Evolutionary conservation across 1,284 basidiomycete genomes (phyloP), one percentile per base, ranked within the genome.

Genomic region (Mycosarcoma mackinlayi): DNA sequence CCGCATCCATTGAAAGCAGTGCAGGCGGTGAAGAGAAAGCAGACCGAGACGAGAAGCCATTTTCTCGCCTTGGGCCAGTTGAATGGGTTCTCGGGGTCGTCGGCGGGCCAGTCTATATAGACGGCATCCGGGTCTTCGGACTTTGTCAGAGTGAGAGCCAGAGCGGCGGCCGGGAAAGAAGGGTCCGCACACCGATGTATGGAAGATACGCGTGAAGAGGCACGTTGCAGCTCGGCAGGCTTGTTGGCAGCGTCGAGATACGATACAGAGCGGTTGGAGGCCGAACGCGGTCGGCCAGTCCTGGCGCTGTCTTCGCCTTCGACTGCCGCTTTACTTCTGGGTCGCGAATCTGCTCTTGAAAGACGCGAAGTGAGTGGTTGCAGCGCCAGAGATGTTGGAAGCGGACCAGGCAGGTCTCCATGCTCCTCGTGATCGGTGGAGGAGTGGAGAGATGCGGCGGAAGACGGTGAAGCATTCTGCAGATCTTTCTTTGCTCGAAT

Each of bases 1-100:
- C 70, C 73, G 23, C 65, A 70, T 21, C 70, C 73, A 39, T 75
- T 75, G 62, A 76, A 58, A 19, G 77, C 77, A 5, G 77, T 79
- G 34, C 63, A 67, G 11, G 54, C 64, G 21, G 75, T 67, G 54
- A 76, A 77, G 46, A 65, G 49, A 38, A 77, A 70, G 37, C 63
- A 64, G 30, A 58, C 47, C 1, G 66, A 53, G 31, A 73, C 62
- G 24, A 69, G 54, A 9, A 48, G 35, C 66, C 73, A 75, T 38
- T 54, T 59, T 23, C 65, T 44, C 9, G 52, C 30, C 21, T 45
- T 54, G 10, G 65, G 55, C 75, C 75, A 77, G 49, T 77, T 77
- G 57, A 75, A 70, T 7, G 75, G 75, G 44, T 77, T 71, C 33
- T 73, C 73, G 16, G 63, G 54, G 28, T 77, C 75, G 28, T 66